Base-by-base conservation (phyloP, 2,329 filamentous ascomycete species). In the Diplocarpon rosae region DNA sequence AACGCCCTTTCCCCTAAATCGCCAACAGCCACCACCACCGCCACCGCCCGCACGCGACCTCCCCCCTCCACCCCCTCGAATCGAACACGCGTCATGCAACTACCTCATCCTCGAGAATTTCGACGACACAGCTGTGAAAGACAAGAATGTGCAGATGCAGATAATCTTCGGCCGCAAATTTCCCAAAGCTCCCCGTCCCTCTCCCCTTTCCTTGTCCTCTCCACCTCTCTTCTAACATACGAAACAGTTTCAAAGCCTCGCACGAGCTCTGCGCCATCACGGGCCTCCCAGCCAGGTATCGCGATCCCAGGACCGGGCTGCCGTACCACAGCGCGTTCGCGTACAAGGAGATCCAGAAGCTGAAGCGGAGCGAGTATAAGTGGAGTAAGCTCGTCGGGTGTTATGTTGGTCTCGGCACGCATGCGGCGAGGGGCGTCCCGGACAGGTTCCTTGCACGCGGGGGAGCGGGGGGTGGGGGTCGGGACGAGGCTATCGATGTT, bases 381-480 rank as follows among this genome's bases (percentile, higher is more conserved):
- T 98, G 86, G 85, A 94, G 88, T 61, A 71, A 71, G 27, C 70
- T 92, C 54, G 65, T 94, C 27, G 88, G 85, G 5, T 85, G 82
- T 13, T 98, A 89, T 75, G 81, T 90, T 4, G 90, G 90, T 0
- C 75, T 72, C 52, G 71, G 68, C 52, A 69, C 68, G 60, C 68
- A 65, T 55, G 77, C 85, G 0, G 85, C 84, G 8, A 72, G 71
- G 32, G 89, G 88, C 6, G 89, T 95, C 17, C 90, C 88, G 0
- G 79, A 78, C 46, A 75, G 86, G 41, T 96, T 95, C 60, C 58
- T 13, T 1, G 29, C 33, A 12, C 11, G 3, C 30, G n/a, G 3
- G 30, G 30, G 11, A 12, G 30, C 4, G 30, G n/a, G 30, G n/a
- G 11, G 4, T 5, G n/a, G n/a, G 30, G 30, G 11, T 32, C 3